A percentile compares a stretch with the other conserved stretches of the same genome.
Conservation (phyloP, 2,329 filamentous ascomycete species). For the Trichophyton equinum region DNA sequence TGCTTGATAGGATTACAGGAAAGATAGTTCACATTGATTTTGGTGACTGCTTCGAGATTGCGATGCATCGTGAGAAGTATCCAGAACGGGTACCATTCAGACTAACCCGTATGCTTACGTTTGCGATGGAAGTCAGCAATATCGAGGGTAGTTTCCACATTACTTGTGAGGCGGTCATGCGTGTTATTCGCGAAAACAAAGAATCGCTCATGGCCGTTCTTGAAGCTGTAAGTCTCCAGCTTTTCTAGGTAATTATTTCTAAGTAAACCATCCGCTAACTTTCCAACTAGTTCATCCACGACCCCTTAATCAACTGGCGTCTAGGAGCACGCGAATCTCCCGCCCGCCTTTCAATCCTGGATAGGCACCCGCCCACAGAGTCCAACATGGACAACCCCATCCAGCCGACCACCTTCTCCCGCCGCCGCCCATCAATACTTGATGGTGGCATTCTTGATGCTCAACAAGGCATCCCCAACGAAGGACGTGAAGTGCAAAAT, state of each 20-base stretch:
- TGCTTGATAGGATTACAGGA: conserved; percentile 90
- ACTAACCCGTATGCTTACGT: conserved; percentile 95
- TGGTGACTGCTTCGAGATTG: conserved; percentile 97
- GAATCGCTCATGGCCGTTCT: conserved; percentile 97
- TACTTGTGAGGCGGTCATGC: conserved; percentile 97
- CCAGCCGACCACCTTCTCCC: conserved; percentile 52
- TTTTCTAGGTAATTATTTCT: background rate
- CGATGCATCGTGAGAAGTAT: conserved; percentile 99
- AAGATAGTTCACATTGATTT: conserved; percentile 99
- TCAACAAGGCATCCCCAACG: conserved; percentile 29
- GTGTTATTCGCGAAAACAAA: conserved; percentile 90
- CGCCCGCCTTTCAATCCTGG: conserved; percentile 47
- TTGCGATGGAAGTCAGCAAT: conserved; percentile 99
- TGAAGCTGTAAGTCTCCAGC: conserved; percentile 63
- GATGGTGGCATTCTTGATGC: conserved; percentile 40
- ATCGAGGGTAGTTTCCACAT: conserved; percentile 98
- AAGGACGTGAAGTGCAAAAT: conserved; percentile 69
- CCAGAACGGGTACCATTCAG: conserved; percentile 96
- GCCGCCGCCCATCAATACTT: conserved; percentile 57
- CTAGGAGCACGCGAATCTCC: conserved; percentile 54
- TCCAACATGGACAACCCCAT: conserved; percentile 40
- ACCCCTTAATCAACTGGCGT: conserved; percentile 96
- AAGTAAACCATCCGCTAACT: background rate
- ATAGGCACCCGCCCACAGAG: conserved; percentile 45
- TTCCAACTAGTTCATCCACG: conserved; percentile 76